A percentile compares a stretch with the other conserved stretches of the same genome.
phyloP scores from a whole-genome alignment of 768 basidiomycete genomes.

The Epithele typhae region DNA sequence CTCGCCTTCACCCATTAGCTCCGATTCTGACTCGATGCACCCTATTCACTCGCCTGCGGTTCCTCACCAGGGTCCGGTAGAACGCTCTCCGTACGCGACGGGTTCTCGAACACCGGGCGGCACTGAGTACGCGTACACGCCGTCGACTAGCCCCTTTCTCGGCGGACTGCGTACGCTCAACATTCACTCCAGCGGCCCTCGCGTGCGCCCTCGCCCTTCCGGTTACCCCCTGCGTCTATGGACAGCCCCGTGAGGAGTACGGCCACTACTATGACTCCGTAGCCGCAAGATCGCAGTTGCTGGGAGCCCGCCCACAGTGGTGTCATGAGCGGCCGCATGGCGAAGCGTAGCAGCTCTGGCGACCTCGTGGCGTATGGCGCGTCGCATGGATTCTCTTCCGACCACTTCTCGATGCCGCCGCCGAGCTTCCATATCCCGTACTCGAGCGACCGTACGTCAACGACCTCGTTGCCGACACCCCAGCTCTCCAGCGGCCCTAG shows the following conservation, averaged over 20 bases:
- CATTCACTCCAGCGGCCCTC: constrained; percentile 66
- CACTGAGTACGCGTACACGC: constrained; percentile 48
- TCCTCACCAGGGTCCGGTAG: constrained; percentile 14
- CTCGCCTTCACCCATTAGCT: constrained; percentile 66
- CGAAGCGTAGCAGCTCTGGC: constrained; percentile 27
- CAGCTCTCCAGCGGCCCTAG: constrained; percentile 63
- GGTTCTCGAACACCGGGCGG: constrained; percentile 30
- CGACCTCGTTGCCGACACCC: constrained; percentile 44
- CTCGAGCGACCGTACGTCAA: constrained; percentile 20
- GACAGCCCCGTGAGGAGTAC: constrained; percentile 27
- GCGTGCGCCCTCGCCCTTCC: constrained; percentile 68
- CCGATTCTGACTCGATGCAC: constrained; percentile 50
- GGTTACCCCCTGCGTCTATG: constrained; percentile 48
- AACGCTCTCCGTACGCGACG: constrained; percentile 26
- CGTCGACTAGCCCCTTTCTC: constrained; percentile 77
- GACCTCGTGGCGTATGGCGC: constrained; percentile 23
- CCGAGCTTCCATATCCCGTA: constrained; percentile 22
- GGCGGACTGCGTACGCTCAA: constrained; percentile 73
- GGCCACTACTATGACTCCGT: constrained; percentile 17
- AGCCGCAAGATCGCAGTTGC: constrained; percentile 27
- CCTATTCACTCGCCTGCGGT: constrained; percentile 26
- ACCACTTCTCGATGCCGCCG: constrained; percentile 15
- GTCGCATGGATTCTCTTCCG: constrained; percentile 27
- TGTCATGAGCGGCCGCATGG: constrained; percentile 17
- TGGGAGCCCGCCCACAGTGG: constrained; percentile 29